Base-by-base conservation (phyloP, 345 rosid genomes). In the Salix koriyanagi region DNA sequence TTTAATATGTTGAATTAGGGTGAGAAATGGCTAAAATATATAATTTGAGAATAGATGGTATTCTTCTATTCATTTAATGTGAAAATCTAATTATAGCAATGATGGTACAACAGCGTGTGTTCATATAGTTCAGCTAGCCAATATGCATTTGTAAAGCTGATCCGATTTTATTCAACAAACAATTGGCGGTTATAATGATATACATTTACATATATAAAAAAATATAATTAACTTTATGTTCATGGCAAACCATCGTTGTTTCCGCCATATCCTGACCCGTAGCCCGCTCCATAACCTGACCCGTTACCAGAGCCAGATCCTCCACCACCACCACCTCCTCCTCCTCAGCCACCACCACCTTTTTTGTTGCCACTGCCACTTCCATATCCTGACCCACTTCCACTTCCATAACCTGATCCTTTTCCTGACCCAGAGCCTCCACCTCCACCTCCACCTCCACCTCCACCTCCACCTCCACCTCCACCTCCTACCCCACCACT, bases 391-490 rank as follows among this genome's bases (percentile, higher is more conserved):
- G 11, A 34, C 37, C 42, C 44, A 2, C 65, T 66, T 2, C 68
- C 75, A 19, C 80, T 77, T 37, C 86, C 86, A 0, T 77, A 65
- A 1, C 88, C 83, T n/a, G 62, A 56, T 9, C 62, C 62, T n/a
- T 13, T 39, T 41, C 79, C 83, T 60, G 18, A 67, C 0, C 83
- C 82, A 0, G 75, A 75, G 15, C 79, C 79, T 0, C 30, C 60
- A 12, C 30, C 30, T 28, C 79, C 60, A 9, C 84, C 84, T 2
- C 75, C 81, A 5, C 89, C 81, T 0, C 87, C 87, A 9, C 84
- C 84, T 2, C 75, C 81, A 5, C 89, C 81, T 0, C 87, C 87
- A 0, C 89, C 80, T 0, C 88, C 88, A 2, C 85, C 79, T 1
- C 89, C 82, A 1, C 77, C 79, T 1, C 84, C 80, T 0, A 30